A percentile compares a stretch with the other conserved stretches of the same genome.
phyloP scores from a whole-genome alignment of 257 asterid genomes.

The Catharanthus roseus region DNA sequence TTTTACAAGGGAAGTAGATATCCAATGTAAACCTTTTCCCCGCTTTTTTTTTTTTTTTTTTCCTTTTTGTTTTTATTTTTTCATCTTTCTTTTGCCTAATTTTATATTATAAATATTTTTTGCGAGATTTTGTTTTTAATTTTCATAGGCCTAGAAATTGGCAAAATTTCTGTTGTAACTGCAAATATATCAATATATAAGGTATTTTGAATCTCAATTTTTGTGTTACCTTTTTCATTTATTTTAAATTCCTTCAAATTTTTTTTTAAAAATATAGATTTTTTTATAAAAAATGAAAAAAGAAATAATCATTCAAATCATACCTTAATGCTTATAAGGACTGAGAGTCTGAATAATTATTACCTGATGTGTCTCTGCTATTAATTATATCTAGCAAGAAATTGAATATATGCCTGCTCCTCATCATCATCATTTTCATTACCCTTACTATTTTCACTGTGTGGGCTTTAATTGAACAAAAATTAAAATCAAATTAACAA shows the following conservation, averaged over 20 bases:
- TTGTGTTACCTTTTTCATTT: neutral
- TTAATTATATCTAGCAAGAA: neutral
- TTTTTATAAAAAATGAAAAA: no score
- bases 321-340: neutral
- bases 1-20: neutral
- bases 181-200: constrained; percentile 1
- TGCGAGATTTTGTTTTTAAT: no score
- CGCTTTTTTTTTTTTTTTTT: no score
- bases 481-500: no score
- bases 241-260: no score
- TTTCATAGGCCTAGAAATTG: no score
- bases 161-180: constrained; percentile 15
- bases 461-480: no score
- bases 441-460: neutral
- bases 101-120: no score
- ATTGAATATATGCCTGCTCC: neutral
- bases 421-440: neutral
- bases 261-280: no score
- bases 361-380: neutral
- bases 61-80: no score
- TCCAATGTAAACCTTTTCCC: neutral
- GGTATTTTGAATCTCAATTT: constrained; percentile 5
- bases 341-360: neutral
- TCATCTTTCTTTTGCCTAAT: no score
- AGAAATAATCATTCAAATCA: neutral